Conservation (phyloP, 2,329 filamentous ascomycete genomes). For the Neonectria sp. region DNA sequence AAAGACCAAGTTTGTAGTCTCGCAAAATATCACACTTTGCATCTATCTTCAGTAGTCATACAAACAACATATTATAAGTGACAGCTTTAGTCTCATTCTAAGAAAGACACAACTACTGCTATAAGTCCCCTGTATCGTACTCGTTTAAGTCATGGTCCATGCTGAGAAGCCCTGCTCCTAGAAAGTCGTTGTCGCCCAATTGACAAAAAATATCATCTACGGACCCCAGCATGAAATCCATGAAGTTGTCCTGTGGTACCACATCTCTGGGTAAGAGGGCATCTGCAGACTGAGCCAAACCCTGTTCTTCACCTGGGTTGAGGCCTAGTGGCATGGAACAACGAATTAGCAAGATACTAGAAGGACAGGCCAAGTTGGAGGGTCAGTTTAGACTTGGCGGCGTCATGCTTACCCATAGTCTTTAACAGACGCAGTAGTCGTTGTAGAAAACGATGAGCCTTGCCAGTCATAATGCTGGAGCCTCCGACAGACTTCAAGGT, state of each 20-base stretch:
- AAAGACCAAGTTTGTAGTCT: slow-evolving; percentile 32
- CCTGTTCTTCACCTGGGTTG: slow-evolving; percentile 4
- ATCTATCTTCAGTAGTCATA: slow-evolving; percentile 11
- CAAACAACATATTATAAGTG: no score
- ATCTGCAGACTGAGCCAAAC: background rate
- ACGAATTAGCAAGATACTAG: background rate
- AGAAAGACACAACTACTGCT: background rate
- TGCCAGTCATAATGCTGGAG: slow-evolving; percentile 42
- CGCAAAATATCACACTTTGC: slow-evolving; percentile 32
- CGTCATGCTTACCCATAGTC: slow-evolving; percentile 23
- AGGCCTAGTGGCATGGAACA: background rate
- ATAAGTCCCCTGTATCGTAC: slow-evolving; percentile 11
- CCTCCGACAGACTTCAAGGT: slow-evolving; percentile 37
- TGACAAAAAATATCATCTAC: slow-evolving; percentile 28
- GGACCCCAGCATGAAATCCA: slow-evolving; percentile 30
- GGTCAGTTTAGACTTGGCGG: no score
- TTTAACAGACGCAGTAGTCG: slow-evolving; percentile 36
- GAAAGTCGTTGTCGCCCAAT: slow-evolving; percentile 23
- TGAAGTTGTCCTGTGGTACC: slow-evolving; percentile 2
- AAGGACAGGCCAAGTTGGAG: background rate
- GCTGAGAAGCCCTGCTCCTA: slow-evolving; percentile 16
- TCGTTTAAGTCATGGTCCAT: slow-evolving; percentile 28
- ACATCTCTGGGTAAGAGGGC: slow-evolving; percentile 8
- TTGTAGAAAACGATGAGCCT: slow-evolving; percentile 42
- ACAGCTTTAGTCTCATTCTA: background rate